Evolutionary conservation across 352 stramenopile species (phyloP), one percentile per base, ranked within the genome.

Genomic region (Pythium aristosporum): DNA sequence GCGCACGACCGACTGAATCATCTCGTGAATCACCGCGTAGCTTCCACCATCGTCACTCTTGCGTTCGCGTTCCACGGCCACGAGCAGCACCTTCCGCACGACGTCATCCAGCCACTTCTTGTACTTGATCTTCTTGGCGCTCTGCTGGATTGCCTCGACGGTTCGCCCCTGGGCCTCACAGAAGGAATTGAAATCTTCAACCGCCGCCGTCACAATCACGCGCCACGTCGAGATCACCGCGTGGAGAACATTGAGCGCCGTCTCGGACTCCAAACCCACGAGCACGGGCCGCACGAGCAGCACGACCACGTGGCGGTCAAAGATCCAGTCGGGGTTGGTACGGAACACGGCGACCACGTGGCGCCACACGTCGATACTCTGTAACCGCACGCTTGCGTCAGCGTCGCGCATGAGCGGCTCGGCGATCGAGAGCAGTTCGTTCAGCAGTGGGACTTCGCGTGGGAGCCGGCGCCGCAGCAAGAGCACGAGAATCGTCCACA

Each of bases 61-160:
- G 3, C 44, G 44, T 39, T 58, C 46, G 25, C 21, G 39, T 11
- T 63, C 62, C 9, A 62, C 42, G 9, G 55, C 54, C 0, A 44
- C 48, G 7, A 34, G 34, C 6, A 88, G 13, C 5, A 76, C 65
- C 37, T 75, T 71, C 5, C 69, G 65, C 0, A 88, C 55, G 1
- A 83, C 49, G 54, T 88, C 80, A 30, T 85, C 60, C 15, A 78
- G 74, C 82, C 82, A 89, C 9, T 67, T 72, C 54, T 81, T 91
- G 76, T 77, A 89, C 25, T 73, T 74, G 52, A 58, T 34, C 18
- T 63, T 63, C 25, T 73, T 74, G 13, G 75, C 37, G 32, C 62
- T 77, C 57, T 76, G 63, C 39, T 83, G 68, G 25, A 75, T 74
- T 51, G 59, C 64, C 18, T 80, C 66, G 1, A 57, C 34, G 3